Base-by-base conservation (phyloP, 495 filamentous ascomycete genomes). In the Aspergillus heteromorphus region DNA sequence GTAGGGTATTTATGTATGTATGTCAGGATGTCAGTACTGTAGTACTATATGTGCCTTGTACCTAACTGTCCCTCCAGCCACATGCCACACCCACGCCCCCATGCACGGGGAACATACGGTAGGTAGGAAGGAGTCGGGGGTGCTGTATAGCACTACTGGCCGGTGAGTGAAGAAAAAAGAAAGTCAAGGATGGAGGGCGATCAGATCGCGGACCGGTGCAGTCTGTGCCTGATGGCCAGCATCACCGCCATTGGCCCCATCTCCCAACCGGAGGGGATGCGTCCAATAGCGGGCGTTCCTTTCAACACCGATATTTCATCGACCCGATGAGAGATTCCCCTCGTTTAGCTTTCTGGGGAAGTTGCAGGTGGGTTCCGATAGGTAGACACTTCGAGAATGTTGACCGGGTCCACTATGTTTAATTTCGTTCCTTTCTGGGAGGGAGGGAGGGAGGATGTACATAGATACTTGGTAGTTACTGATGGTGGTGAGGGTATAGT, bases 281-380 rank as follows among this genome's bases (percentile, higher is more conserved):
- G 34, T n/a, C 34, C 53, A 55, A 55, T 55, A 17, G 29, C 27
- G 27, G 16, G 17, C 10, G 21, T 55, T 55, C 53, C 53, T 49
- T 43, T 21, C 43, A 48, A 43, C 45, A 49, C 53, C 53, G 53
- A 49, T 31, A 40, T 21, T 49, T 30, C 18, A 31, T 54, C 51
- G 17, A 21, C 27, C 43, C 51, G 23, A 54, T 27, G 42, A 27
- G 42, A 27, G 42, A 47, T 48, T 47, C 43, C 36, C 53, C 45
- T 49, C 43, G 53, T 27, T 49, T 43, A 55, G 52, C 45, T 41
- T 56, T 51, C 54, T 56, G 48, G 54, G 54, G 54, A 56, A 56
- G 20, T 47, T 7, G 16, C 48, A 40, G 40, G 18, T 51, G 14
- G 29, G 21, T 47, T 56, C 54, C 54, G 54, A 56, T 56, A 56